Conservation (phyloP, 352 stramenopile genomes). For the Pythium utonaiense region DNA sequence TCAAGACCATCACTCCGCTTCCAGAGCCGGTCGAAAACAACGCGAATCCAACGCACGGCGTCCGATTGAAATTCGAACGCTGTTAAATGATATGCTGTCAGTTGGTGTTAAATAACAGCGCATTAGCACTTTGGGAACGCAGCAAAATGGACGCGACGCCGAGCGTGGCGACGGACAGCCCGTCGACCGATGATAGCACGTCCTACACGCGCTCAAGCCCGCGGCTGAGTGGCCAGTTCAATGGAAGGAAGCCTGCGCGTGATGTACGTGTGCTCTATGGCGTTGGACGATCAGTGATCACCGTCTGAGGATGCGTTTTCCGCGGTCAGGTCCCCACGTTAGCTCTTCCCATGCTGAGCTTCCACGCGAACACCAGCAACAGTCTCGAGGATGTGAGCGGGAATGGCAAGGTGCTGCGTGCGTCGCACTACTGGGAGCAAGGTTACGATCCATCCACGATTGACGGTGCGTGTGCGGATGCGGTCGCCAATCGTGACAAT, state of each 20-base stretch:
- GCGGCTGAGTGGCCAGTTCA: slow-evolving; percentile 6
- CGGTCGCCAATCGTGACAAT: not conserved
- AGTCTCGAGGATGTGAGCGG: slow-evolving; percentile 20
- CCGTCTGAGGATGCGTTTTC: not conserved
- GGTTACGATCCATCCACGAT: slow-evolving; percentile 17
- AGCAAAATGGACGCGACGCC: slow-evolving; percentile 5
- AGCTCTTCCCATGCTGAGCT: slow-evolving; percentile 2
- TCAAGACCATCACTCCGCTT: slow-evolving; percentile 29
- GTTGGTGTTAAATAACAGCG: not conserved
- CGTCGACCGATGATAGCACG: slow-evolving; percentile 11
- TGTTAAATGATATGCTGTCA: not conserved
- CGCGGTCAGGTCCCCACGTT: not conserved
- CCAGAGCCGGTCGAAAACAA: slow-evolving; percentile 10
- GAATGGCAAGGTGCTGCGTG: slow-evolving; percentile 3
- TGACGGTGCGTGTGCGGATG: slow-evolving; percentile 12
- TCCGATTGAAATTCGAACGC: not conserved
- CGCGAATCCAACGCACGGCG: slow-evolving; percentile 11
- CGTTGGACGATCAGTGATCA: not conserved
- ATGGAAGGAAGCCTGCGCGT: not conserved
- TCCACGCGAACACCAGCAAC: not conserved
- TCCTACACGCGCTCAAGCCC: slow-evolving; percentile 13
- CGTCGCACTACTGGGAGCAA: slow-evolving; percentile 22
- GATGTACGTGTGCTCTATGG: slow-evolving; percentile 6
- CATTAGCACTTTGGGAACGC: too few relatives aligned
- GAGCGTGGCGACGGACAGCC: slow-evolving; percentile 5